Evolutionary conservation across 257 asterid genomes (phyloP), one percentile per base, ranked within the genome.

Genomic region (Solanum clarkiae): DNA sequence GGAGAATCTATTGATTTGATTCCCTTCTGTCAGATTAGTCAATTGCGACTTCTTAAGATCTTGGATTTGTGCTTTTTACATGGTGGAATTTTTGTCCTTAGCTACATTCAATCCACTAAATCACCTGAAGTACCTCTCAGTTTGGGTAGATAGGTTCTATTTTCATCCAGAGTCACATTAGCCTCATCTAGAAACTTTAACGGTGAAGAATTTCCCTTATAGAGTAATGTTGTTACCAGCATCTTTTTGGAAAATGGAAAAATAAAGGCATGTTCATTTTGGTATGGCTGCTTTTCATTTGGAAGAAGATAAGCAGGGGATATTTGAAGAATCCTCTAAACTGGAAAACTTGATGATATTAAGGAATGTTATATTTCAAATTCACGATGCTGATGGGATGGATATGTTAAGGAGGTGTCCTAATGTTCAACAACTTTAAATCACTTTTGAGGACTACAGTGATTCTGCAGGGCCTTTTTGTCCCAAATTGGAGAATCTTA

Each of bases 111-210:
- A 24, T 0, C 69, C 69, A 62, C n/a, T 74, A 1, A 74, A 6
- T 74, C 57, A 44, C 8, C 81, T 74, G 81, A 74, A 74, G 40
- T 74, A 74, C 42, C 81, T 74, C 3, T 6, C 42, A 12, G 40
- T 72, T n/a, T 0, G 0, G 3, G 3, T 42, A 45, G 0, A 3
- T 0, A 2, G 0, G 3, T 22, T 45, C 80, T 0, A 45, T 3
- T 74, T 45, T 7, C n/a, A 45, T 45, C 14, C n/a, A 47, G 36
- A 7, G 47, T 3, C 8, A 3, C 81, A 74, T n/a, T 59, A 47
- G 2, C 59, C n/a, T 13, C 20, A n/a, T 74, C 7, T 74, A 1
- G 42, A 74, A 47, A 74, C 81, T 12, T n/a, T 74, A n/a, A 11
- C 22, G 12, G 42, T 72, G 40, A 18, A 11, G 5, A 29, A 29